Conservation (phyloP, 2,329 filamentous ascomycete genomes). For the Hortaea sp. region DNA sequence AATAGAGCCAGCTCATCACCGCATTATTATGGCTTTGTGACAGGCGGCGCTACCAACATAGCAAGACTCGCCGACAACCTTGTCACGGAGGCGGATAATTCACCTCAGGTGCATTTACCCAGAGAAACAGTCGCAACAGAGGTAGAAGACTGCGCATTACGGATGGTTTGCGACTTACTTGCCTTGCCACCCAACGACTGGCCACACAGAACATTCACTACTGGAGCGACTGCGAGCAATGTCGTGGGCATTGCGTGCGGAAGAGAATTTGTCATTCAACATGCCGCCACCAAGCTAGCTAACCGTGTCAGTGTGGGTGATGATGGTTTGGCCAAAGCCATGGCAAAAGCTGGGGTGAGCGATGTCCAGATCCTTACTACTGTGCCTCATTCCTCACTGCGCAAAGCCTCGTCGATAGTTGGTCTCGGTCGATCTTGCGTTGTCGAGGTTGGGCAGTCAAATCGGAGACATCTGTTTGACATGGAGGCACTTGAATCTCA, state of each 20-base stretch:
- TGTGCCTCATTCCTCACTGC: constrained; percentile 71
- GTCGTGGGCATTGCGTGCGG: constrained; percentile 58
- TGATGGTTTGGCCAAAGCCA: constrained; percentile 58
- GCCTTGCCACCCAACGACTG: constrained; percentile 45
- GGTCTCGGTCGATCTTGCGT: constrained; percentile 66
- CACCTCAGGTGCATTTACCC: constrained; percentile 72
- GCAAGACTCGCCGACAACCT: constrained; percentile 75
- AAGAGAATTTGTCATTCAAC: constrained; percentile 53
- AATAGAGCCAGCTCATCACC: constrained; percentile 55
- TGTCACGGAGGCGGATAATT: constrained; percentile 74
- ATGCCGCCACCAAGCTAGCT: constrained; percentile 28
- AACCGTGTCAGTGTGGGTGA: constrained; percentile 49
- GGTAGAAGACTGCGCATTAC: constrained; percentile 63
- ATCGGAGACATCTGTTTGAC: constrained; percentile 60
- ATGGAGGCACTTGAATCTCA: constrained; percentile 53
- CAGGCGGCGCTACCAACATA: constrained; percentile 67
- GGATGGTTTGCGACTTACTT: constrained; percentile 59
- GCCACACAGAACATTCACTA: constrained; percentile 72
- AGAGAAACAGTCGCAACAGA: constrained; percentile 64
- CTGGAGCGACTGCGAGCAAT: constrained; percentile 60
- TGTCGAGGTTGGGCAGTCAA: constrained; percentile 45
- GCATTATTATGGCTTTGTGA: constrained; percentile 84
- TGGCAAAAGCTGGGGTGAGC: constrained; percentile 51
- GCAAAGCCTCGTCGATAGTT: constrained; percentile 72
- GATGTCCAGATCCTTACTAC: constrained; percentile 71